A percentile compares a stretch with the other conserved stretches of the same genome.
phyloP scores from a whole-genome alignment of 2,329 filamentous ascomycete species.

The Sphaerulina populicola region DNA sequence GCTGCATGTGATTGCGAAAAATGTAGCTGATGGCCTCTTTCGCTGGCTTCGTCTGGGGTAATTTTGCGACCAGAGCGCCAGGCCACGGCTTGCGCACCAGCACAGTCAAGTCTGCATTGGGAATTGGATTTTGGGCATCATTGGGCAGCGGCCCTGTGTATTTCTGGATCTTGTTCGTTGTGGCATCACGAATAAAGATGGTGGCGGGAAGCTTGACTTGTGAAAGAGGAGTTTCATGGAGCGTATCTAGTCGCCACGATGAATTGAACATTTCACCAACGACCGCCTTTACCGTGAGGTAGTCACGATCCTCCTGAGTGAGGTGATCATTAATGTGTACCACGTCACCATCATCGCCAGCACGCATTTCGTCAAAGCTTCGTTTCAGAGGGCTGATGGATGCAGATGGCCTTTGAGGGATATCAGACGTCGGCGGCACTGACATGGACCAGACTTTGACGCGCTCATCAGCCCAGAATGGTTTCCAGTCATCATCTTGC shows the following conservation, averaged over 20 bases:
- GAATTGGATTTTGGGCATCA: conserved; percentile 36
- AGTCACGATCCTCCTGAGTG: conserved; percentile 34
- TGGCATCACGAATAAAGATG: conserved; percentile 57
- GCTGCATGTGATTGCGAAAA: conserved; percentile 62
- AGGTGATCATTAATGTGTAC: conserved; percentile 36
- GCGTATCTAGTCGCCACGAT: conserved; percentile 61
- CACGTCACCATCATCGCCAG: conserved; percentile 24
- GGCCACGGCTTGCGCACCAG: conserved; percentile 73
- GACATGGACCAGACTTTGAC: conserved; percentile 81
- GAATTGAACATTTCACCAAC: conserved; percentile 75
- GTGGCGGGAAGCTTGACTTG: conserved; percentile 60
- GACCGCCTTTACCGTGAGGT: conserved; percentile 46
- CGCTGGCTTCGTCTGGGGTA: conserved; percentile 62
- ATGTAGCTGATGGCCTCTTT: conserved; percentile 75
- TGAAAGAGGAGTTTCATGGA: conserved; percentile 58
- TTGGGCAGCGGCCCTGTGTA: conserved; percentile 63
- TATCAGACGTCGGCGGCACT: conserved; percentile 33
- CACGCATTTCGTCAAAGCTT: conserved; percentile 31
- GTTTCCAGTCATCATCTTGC: conserved; percentile 34
- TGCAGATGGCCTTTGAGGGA: conserved; percentile 3
- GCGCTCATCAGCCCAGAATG: conserved; percentile 67
- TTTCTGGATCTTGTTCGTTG: conserved; percentile 55
- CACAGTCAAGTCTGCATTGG: conserved; percentile 57
- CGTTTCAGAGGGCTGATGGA: conserved; percentile 30
- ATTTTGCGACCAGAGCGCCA: conserved; percentile 51